Percentiles rank a stretch among this genome's conserved stretches.
Evolutionary conservation across 2,329 filamentous ascomycete genomes (phyloP).

Genomic region (Penicillium thymicola): DNA sequence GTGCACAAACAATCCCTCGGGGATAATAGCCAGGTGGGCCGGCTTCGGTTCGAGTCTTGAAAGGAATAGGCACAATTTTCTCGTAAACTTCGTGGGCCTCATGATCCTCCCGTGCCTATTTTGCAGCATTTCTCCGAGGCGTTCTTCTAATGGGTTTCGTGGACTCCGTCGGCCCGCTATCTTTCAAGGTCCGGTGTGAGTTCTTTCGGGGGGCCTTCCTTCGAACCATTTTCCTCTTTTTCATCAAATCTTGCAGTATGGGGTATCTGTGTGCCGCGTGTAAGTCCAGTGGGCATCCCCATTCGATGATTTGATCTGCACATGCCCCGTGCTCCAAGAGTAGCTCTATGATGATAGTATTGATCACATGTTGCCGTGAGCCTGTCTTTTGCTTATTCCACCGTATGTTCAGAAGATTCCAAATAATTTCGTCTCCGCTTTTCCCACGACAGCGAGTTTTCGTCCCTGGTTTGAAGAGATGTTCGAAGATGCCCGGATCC

Average conservation of each 20-base stretch:
- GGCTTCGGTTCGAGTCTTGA: too few relatives aligned
- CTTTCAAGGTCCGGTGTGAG: neutral
- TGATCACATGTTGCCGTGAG: neutral
- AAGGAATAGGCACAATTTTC: too few relatives aligned
- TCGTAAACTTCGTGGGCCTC: neutral
- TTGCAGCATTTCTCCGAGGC: too few relatives aligned
- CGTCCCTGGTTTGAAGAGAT: neutral
- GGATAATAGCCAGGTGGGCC: neutral
- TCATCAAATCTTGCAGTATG: neutral
- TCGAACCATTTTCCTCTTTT: neutral
- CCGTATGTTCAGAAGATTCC: neutral
- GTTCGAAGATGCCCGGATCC: neutral
- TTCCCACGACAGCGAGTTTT: neutral
- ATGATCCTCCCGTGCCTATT: too few relatives aligned
- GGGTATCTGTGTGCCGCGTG: neutral
- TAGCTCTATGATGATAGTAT: neutral
- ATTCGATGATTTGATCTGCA: neutral
- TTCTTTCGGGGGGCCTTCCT: neutral
- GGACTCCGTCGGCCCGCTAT: neutral
- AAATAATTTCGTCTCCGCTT: neutral
- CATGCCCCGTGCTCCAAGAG: neutral
- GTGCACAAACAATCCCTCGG: neutral
- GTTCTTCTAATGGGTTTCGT: too few relatives aligned
- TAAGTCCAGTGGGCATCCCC: neutral
- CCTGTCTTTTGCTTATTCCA: neutral